These are phyloP conservation scores for Spinellus fusiger DNA, from an alignment of 192 early-diverging fungal species.

Conservation along the genomic window DNA sequence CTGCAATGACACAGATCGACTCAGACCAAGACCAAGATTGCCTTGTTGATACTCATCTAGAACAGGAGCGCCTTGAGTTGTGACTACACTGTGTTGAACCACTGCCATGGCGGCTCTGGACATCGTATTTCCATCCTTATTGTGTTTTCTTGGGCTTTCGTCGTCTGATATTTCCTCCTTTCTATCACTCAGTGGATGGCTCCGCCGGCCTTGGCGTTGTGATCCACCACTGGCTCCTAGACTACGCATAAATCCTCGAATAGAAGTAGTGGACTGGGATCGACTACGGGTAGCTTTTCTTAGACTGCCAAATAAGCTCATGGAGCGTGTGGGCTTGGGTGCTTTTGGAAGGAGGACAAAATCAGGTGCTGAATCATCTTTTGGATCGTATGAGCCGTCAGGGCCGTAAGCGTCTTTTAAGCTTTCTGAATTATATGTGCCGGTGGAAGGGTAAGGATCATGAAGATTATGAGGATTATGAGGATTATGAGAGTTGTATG, in stretches of 20 bases:
- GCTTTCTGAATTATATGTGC: too few relatives aligned
- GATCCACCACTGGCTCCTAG: not conserved
- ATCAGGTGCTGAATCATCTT: not conserved
- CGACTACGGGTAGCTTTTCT: conserved; percentile 5
- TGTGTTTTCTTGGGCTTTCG: too few relatives aligned
- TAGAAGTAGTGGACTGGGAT: not conserved
- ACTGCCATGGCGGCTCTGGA: conserved; percentile 17
- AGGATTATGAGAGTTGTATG: too few relatives aligned
- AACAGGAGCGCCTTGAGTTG: not conserved
- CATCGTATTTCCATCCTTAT: not conserved
- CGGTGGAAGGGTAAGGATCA: too few relatives aligned
- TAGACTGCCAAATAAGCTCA: conserved; percentile 14
- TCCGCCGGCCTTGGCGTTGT: not conserved
- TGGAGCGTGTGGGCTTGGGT: not conserved
- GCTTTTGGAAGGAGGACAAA: not conserved
- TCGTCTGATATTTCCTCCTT: not conserved
- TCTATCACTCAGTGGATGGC: not conserved
- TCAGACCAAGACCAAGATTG: not conserved
- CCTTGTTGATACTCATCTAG: not conserved
- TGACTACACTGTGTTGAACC: conserved; percentile 9
- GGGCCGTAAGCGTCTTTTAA: too few relatives aligned
- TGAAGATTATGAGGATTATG: too few relatives aligned
- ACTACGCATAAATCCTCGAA: conserved; percentile 8
- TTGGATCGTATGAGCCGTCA: too few relatives aligned
- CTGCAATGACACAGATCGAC: not conserved